Conservation (phyloP, 345 rosid genomes). For the Camelina hispida region DNA sequence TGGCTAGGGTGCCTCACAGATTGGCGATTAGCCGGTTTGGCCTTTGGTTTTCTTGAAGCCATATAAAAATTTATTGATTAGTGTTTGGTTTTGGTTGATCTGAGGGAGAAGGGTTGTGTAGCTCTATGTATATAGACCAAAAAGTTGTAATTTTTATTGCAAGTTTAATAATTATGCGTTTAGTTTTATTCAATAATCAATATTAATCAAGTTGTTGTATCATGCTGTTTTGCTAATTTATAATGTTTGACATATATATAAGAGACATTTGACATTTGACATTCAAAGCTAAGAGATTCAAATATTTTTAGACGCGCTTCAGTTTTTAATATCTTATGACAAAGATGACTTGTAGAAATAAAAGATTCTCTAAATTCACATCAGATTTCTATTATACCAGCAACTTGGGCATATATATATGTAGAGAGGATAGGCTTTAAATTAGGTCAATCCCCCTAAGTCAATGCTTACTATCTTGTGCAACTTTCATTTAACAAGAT, state of each 20-base stretch:
- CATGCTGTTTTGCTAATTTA: neutral
- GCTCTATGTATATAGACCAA: conserved; percentile 9
- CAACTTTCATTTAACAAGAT: neutral
- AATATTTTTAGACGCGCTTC: conserved; percentile 2
- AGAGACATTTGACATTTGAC: conserved; percentile 8
- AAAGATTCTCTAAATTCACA: neutral
- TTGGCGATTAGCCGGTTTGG: conserved; percentile 14
- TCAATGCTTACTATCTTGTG: neutral
- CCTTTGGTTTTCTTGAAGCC: neutral
- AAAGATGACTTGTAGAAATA: conserved; percentile 20
- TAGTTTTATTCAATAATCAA: neutral
- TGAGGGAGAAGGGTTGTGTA: neutral
- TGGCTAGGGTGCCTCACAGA: conserved; percentile 18
- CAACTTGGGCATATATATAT: neutral
- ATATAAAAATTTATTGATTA: neutral
- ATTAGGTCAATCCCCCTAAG: neutral
- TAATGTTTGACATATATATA: neutral
- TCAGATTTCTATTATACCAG: neutral
- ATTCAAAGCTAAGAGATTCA: neutral
- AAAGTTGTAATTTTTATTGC: neutral
- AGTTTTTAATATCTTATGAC: neutral
- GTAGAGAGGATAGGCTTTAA: neutral
- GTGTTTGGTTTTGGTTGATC: neutral
- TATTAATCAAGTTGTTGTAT: conserved; percentile 16
- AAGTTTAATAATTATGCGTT: neutral